Evolutionary conservation across 208 protist genomes (phyloP), one percentile per base, ranked within the genome.

Genomic region (Ichthyophonus hoferi): DNA sequence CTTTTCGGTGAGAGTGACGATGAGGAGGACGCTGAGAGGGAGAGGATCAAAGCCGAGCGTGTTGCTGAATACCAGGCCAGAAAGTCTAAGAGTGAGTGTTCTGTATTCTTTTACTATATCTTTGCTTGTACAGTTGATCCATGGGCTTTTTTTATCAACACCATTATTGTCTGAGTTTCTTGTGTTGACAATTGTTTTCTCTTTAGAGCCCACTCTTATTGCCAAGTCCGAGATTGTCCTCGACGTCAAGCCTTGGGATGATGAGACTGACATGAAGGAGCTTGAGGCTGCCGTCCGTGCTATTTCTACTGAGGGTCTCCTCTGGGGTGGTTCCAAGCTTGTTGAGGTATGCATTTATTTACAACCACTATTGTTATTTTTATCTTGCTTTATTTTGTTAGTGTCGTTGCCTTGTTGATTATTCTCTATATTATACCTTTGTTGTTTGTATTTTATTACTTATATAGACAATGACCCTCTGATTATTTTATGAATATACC

Each of bases 161-260:
- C 58, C 24, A 77, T 77, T 77, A 24, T 24, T 31, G 24, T 77
- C 58, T 31, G 24, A 24, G 58, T 24, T 77, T 38, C 78, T 14
- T 82, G 78, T 82, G 78, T 14, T 2, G 78, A 14, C 2, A 38
- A 82, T 14, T 41, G 78, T 31, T 41, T 82, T 31, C 40, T 31
- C 40, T 89, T n/a, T n/a, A 31, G 24, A 40, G 14, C 2, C 2
- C 85, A 82, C 14, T 58, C 39, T 79, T 24, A 78, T 92, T 58
- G 79, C 83, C 38, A 93, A 90, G 89, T 93, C 91, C 40, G 89
- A 58, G 78, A 79, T 98, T 87, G 91, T 97, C n/a, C 94, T 97
- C 58, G 96, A 98, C 91, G 93, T 98, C 90, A 98, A 98, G 94
- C 95, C 95, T 58, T 97, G 96, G 96, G 96, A 97, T 40, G 96